Conservation (phyloP, 2,329 filamentous ascomycete genomes). For the Phialophora verrucosa region DNA sequence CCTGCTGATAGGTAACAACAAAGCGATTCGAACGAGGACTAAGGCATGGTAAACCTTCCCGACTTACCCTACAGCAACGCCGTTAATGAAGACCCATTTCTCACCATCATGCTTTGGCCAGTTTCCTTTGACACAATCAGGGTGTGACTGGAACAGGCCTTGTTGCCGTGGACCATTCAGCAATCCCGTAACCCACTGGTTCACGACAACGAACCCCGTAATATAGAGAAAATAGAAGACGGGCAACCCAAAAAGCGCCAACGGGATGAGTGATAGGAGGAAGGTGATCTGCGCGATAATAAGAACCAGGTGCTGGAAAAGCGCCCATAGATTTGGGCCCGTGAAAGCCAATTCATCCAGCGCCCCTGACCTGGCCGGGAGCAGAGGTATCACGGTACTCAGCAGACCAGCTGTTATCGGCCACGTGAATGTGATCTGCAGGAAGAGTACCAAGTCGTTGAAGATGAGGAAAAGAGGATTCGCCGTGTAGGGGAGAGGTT, state of each 20-base stretch:
- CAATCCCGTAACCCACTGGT: constrained; percentile 42
- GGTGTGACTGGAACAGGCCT: constrained; percentile 27
- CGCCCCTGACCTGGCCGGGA: constrained; percentile 56
- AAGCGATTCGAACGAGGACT: no score
- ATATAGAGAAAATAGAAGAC: constrained; percentile 43
- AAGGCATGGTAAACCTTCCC: not conserved
- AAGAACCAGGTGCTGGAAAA: constrained; percentile 65
- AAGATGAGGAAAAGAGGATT: constrained; percentile 49
- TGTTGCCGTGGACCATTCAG: constrained; percentile 44
- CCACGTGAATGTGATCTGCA: constrained; percentile 41
- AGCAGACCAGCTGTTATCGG: constrained; percentile 52
- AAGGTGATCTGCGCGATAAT: constrained; percentile 65
- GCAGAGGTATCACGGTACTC: constrained; percentile 65
- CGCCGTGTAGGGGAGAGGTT: constrained; percentile 47
- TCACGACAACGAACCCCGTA: constrained; percentile 41
- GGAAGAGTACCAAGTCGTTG: constrained; percentile 49
- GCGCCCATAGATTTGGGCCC: constrained; percentile 59
- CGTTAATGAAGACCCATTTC: constrained; percentile 78
- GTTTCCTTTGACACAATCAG: constrained; percentile 20
- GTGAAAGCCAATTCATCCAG: constrained; percentile 65
- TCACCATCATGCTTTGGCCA: constrained; percentile 24
- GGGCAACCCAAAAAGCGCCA: constrained; percentile 54
- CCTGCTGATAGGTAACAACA: no score
- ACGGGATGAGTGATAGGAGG: constrained; percentile 62
- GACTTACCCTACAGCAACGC: constrained; percentile 58